Evolutionary conservation across 257 asterid genomes (phyloP).

Genomic region (Solanum bulbocastanum): DNA sequence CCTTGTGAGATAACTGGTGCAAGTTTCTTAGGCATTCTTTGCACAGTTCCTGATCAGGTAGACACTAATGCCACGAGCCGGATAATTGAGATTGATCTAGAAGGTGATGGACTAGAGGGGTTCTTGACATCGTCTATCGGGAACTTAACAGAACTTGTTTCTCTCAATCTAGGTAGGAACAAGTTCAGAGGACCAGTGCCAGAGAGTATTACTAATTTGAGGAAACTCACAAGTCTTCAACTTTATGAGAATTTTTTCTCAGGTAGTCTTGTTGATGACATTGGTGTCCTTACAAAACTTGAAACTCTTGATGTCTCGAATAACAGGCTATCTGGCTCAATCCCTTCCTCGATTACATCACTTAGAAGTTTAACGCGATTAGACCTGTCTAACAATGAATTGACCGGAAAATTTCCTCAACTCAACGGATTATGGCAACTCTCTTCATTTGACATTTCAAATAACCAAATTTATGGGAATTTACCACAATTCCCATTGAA

Average conservation of each 20-base stretch:
- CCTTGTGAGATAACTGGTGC: conserved; percentile 38
- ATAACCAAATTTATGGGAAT: conserved; percentile 29
- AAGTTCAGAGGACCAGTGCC: conserved; percentile 41
- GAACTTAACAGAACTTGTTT: conserved; percentile 25
- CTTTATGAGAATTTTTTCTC: conserved; percentile 33
- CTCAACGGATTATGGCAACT: conserved; percentile 35
- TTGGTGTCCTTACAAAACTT: conserved; percentile 16
- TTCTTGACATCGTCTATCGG: conserved; percentile 32
- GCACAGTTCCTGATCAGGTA: conserved; percentile 9
- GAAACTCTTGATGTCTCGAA: conserved; percentile 21
- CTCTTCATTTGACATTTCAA: conserved; percentile 19
- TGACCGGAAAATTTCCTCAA: conserved; percentile 33
- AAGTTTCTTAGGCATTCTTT: conserved; percentile 26
- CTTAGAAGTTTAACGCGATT: conserved; percentile 17
- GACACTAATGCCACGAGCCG: conserved; percentile 20
- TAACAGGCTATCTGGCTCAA: conserved; percentile 29
- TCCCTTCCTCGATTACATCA: conserved; percentile 13
- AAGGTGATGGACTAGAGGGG: conserved; percentile 45
- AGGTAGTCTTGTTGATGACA: conserved; percentile 18
- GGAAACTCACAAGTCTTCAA: conserved; percentile 18
- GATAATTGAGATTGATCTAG: conserved; percentile 25
- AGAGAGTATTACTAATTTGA: conserved; percentile 9
- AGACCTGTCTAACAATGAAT: conserved; percentile 17
- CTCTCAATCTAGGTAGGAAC: conserved; percentile 24
- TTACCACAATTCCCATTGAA: conserved; percentile 26